Conservation (phyloP, 306 rosid genomes). For the Casuarina cunninghamiana region DNA sequence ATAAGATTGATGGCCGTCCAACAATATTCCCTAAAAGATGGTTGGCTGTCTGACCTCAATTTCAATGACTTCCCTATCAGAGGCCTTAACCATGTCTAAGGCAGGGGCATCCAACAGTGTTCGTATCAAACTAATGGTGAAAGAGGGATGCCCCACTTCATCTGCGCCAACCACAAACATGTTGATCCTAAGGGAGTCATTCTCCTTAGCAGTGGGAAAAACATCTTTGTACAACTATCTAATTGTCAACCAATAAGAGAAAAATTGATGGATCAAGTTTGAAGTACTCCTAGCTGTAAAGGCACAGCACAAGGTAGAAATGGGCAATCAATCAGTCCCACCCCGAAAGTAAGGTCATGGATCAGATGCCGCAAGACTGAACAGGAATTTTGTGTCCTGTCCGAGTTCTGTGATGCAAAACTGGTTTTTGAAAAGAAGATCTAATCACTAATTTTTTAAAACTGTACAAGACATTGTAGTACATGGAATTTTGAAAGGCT, state of each 20-base stretch:
- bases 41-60: too few species aligned
- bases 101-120: slow-evolving; percentile 18
- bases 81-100: neutral
- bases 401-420: slow-evolving; percentile 11
- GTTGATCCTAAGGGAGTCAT: slow-evolving; percentile 21
- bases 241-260: slow-evolving; percentile 41
- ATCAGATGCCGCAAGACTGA: neutral
- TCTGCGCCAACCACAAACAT: slow-evolving; percentile 30
- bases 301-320: slow-evolving; percentile 7
- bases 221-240: slow-evolving; percentile 32
- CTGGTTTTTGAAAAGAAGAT: slow-evolving; percentile 23
- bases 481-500: slow-evolving; percentile 41
- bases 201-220: slow-evolving; percentile 20
- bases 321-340: slow-evolving; percentile 1
- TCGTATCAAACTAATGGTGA: neutral
- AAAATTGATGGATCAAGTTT: slow-evolving; percentile 29
- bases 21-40: too few species aligned
- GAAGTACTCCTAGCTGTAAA: slow-evolving; percentile 31
- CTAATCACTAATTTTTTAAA: slow-evolving; percentile 30
- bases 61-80: neutral
- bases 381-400: slow-evolving; percentile 5
- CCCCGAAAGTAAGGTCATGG: neutral
- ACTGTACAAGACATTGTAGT: slow-evolving; percentile 63
- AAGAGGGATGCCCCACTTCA: slow-evolving; percentile 30
- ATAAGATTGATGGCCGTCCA: too few species aligned